phyloP scores from a whole-genome alignment of 2,329 filamentous ascomycete genomes.

The Cladosporium sp. region DNA sequence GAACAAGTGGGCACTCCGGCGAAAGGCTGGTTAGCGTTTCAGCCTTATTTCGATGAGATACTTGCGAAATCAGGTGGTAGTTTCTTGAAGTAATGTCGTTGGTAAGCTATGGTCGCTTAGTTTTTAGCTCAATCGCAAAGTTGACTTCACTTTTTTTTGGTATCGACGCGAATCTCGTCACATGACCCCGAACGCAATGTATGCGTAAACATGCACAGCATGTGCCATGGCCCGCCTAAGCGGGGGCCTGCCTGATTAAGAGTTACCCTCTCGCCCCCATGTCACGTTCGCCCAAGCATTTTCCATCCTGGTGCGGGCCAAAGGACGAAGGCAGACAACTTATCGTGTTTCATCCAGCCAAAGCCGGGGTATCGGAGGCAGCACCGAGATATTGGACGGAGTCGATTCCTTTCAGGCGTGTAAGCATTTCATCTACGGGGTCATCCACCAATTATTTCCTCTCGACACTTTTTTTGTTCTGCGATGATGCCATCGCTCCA shows the following conservation, averaged over 20 bases:
- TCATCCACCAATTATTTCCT: neutral
- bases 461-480: neutral
- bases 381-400: neutral
- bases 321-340: too few species aligned
- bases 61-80: constrained; percentile 47
- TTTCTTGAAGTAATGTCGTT: constrained; percentile 38
- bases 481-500: neutral
- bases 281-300: too few species aligned
- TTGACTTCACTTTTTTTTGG: neutral
- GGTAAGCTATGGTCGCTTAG: neutral
- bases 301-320: too few species aligned
- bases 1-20: constrained; percentile 43
- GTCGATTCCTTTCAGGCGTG: neutral
- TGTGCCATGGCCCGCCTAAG: too few species aligned
- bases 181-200: neutral
- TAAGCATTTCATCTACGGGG: neutral
- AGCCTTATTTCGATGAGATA: constrained; percentile 53
- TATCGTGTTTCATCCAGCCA: too few species aligned
- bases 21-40: constrained; percentile 50
- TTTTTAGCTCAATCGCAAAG: neutral
- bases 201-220: too few species aligned
- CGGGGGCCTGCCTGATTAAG: too few species aligned
- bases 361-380: neutral
- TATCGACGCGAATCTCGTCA: neutral
- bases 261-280: too few species aligned